Base-by-base conservation (phyloP, 2,329 filamentous ascomycete genomes). In the Verticillium nonalfalfae region DNA sequence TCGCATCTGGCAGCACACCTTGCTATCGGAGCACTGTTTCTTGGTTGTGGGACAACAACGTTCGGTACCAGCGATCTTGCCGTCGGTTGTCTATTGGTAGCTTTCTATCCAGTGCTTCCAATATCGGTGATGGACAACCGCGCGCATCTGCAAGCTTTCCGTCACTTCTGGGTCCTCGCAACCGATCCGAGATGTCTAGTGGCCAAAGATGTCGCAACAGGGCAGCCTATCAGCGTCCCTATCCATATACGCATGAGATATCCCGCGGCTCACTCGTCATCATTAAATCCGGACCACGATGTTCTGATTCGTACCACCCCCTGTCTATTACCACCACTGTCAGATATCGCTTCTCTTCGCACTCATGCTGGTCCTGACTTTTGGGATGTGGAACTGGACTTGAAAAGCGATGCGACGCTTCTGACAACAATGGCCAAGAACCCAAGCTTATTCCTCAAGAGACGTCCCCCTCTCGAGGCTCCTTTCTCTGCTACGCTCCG, bases 121-220 rank as follows among this genome's bases (percentile, higher is more conserved):
- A 89, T 86, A 10, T 89, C 86, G 35, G 91, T 98, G 1, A 90
- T 96, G 69, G 95, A 99, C 76, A 98, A 98, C 71, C 90, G 91
- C 66, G 93, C 92, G 11, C 95, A 99, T 69, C 82, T 99, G 6
- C 95, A 99, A 77, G 95, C 96, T 3, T 95, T 99, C 78, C 87
- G 96, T 5, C 94, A 99, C 75, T 90, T 99, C 70, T 99, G 95
- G 95, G 94, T 97, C 11, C 82, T 99, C 3, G 95, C 95, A 1
- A 89, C 91, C 0, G 95, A 99, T 69, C 86, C 92, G 10, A 86
- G 96, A 59, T 98, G 94, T 71, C 83, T 99, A 0, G 86, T 99
- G 1, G 85, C 91, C 18, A 90, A 94, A 64, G 95, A 99, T 67
- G 85, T 95, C 3, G 88, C 95, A 62, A 96, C 91, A 0, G 87